Evolutionary conservation across 2,329 filamentous ascomycete species (phyloP).

Genomic region (Paecilomyces formosus): DNA sequence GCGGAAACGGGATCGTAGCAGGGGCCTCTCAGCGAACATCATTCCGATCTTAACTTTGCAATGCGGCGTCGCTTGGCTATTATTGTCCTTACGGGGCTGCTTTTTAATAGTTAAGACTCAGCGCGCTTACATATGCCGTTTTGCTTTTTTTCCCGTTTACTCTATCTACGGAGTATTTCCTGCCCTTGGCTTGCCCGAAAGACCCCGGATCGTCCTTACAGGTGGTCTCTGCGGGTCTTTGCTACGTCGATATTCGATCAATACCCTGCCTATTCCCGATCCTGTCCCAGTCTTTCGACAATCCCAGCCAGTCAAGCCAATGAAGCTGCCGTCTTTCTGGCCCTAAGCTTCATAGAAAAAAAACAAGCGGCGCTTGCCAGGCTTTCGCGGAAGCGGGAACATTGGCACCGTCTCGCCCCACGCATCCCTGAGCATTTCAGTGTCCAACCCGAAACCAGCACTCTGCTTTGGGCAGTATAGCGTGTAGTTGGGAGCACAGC

Average conservation of each 20-base stretch:
- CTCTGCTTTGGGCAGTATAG: not conserved
- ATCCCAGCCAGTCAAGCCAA: not conserved
- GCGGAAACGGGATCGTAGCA: not conserved
- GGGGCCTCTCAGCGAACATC: not conserved
- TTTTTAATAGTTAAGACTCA: not conserved
- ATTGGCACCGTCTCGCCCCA: not conserved
- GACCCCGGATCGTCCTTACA: not conserved
- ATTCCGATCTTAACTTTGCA: not conserved
- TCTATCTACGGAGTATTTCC: not conserved
- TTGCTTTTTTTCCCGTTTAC: not conserved
- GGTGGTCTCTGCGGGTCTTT: not conserved
- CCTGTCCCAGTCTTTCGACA: not conserved
- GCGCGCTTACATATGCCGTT: not conserved
- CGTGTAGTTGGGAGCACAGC: not conserved
- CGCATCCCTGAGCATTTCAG: not conserved
- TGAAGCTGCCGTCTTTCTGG: not conserved
- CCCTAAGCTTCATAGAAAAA: not conserved
- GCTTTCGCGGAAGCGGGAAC: not conserved
- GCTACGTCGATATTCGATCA: not conserved
- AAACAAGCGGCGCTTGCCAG: not conserved
- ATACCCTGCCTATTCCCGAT: not conserved
- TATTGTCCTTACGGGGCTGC: not conserved
- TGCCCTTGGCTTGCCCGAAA: not conserved
- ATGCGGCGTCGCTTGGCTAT: not conserved
- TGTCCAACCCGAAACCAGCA: not conserved